Base-by-base conservation (phyloP, 805 yeast species). In the Metschnikowia shivogae region DNA sequence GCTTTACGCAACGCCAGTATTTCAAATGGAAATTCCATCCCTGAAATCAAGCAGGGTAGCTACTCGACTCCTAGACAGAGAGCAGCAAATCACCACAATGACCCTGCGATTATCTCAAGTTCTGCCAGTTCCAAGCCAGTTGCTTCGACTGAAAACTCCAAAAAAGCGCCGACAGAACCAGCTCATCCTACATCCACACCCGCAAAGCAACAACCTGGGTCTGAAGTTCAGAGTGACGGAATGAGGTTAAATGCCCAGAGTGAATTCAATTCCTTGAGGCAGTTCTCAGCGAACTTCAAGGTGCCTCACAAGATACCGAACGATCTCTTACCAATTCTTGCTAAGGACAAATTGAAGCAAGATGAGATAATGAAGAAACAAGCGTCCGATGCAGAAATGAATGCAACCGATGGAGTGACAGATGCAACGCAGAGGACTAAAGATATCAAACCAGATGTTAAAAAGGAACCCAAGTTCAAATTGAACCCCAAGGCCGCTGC, bases 251-350 rank as follows among this genome's bases (percentile, higher is more conserved):
- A 68, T 53, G 76, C 79, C 1, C 80, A 80, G 59, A 77, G 79
- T 50, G 89, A 84, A 60, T 76, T 85, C 50, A 82, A 82, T 50
- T 78, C 86, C 9, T 70, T 88, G 45, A 81, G 79, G 50, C 87
- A 86, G 58, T 89, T 90, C 60, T 80, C 95, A 33, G 88, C 86
- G 39, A 85, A 79, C 54, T 86, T 88, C 64, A 87, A 87, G 63
- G 78, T 89, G 27, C 85, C 84, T 2, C 78, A 78, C 56, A 57
- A 59, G 41, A 54, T 60, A 43, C 92, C 95, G 6, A 64, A 72
- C 14, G 89, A 84, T 55, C 68, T 82, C 48, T 66, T 84, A 49
- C 89, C 93, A 6, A 82, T 85, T 14, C 66, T 84, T 28, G 68
- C 90, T 8, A 82, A 86, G 62, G 86, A 82, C 53, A 80, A 78